A percentile compares a stretch with the other conserved stretches of the same genome.
phyloP scores from a whole-genome alignment of 2,329 filamentous ascomycete genomes.

The Epichloe gansuensis region DNA sequence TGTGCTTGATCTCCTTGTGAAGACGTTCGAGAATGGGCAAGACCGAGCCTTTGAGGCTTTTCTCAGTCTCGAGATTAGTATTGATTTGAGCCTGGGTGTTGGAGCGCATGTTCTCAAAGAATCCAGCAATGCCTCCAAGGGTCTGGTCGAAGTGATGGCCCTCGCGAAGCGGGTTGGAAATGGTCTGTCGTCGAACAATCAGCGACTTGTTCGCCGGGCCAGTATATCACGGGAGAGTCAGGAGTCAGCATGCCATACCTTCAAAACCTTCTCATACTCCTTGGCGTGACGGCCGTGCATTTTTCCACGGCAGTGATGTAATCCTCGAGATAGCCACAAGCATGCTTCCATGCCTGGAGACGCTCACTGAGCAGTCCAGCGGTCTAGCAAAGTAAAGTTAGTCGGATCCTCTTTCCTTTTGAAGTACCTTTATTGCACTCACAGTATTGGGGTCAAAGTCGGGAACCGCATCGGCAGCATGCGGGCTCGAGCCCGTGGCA shows the following conservation, averaged over 20 bases:
- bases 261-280: slow-evolving; percentile 90
- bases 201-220: neutral
- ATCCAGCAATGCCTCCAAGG: slow-evolving; percentile 73
- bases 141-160: slow-evolving; percentile 87
- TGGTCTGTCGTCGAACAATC: slow-evolving; percentile 42
- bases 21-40: slow-evolving; percentile 81
- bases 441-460: slow-evolving; percentile 47
- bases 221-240: too few relatives aligned
- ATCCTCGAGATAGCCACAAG: slow-evolving; percentile 80
- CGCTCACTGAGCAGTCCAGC: slow-evolving; percentile 76
- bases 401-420: neutral
- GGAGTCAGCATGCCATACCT: slow-evolving; percentile 33
- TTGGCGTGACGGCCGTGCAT: slow-evolving; percentile 74
- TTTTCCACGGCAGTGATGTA: slow-evolving; percentile 76
- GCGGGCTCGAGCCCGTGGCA: slow-evolving; percentile 30
- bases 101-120: slow-evolving; percentile 87
- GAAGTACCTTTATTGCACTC: slow-evolving; percentile 17
- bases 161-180: slow-evolving; percentile 75
- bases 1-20: slow-evolving; percentile 94
- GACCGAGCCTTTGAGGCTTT: slow-evolving; percentile 75
- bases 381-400: slow-evolving; percentile 38
- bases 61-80: slow-evolving; percentile 81
- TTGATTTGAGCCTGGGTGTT: slow-evolving; percentile 90
- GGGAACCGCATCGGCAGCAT: slow-evolving; percentile 46
- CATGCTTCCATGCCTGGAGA: slow-evolving; percentile 91